Conservation (phyloP, 2,329 filamentous ascomycete genomes). For the Colletotrichum sp. region DNA sequence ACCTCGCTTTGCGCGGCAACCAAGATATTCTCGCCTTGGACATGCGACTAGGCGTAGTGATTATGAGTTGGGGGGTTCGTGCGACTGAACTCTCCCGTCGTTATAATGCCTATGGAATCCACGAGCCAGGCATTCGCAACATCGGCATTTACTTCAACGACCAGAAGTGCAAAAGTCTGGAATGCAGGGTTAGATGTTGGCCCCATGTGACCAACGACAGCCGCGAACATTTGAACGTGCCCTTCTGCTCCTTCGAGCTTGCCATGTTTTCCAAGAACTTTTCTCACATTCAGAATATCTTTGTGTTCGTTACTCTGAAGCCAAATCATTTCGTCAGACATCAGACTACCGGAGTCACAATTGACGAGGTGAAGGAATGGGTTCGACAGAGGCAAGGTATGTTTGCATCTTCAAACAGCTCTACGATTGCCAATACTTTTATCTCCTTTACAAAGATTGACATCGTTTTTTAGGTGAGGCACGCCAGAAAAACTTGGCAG, state of each 20-base stretch:
- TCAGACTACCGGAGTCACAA: neutral
- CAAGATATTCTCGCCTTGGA: neutral
- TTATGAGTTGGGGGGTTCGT: accelerated
- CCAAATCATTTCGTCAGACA: neutral
- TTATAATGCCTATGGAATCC: neutral
- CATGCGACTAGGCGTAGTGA: neutral
- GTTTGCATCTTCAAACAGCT: neutral
- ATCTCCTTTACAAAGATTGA: neutral
- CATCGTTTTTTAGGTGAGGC: neutral
- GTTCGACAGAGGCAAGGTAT: neutral
- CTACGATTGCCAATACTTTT: no score
- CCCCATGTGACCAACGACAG: neutral
- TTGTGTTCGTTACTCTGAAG: neutral
- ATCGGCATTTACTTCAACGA: neutral
- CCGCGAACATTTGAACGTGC: neutral
- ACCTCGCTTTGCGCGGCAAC: neutral
- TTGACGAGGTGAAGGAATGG: neutral
- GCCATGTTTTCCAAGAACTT: neutral
- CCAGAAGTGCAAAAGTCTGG: neutral
- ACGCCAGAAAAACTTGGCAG: neutral
- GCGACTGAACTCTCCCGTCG: neutral
- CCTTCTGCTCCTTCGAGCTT: neutral
- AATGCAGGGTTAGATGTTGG: neutral
- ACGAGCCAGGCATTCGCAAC: neutral
- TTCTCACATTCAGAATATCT: neutral